Percentiles rank a stretch among this genome's conserved stretches.
Conservation (phyloP, 2,329 filamentous ascomycete genomes). For the Diaporthe sp. region DNA sequence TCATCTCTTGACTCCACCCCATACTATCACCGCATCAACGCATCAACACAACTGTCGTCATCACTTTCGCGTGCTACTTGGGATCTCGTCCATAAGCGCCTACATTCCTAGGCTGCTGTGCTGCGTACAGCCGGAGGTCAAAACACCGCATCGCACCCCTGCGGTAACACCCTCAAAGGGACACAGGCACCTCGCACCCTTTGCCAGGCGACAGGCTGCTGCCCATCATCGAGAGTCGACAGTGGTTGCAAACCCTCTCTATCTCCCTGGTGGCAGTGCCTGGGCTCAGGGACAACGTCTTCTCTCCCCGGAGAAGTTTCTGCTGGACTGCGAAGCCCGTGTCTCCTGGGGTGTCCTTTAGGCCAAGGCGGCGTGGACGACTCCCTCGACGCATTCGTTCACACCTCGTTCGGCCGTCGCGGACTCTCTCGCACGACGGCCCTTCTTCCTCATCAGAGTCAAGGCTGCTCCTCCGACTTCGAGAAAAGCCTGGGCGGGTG, state of each 20-base stretch:
- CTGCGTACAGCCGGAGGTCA: conserved; percentile 21
- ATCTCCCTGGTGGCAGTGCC: background rate
- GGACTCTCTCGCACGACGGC: background rate
- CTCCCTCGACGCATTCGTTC: conserved; percentile 9
- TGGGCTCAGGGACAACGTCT: conserved; percentile 33
- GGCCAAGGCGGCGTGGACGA: conserved; percentile 28
- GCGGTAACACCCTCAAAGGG: conserved; percentile 19
- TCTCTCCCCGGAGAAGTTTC: conserved; percentile 10
- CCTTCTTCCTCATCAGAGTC: background rate
- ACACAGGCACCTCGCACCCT: conserved; percentile 30
- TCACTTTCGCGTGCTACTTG: conserved; percentile 1
- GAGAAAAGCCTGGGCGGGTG: conserved; percentile 29
- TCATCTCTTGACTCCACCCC: background rate
- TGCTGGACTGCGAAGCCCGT: conserved; percentile 28
- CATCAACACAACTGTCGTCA: background rate
- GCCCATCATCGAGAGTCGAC: background rate
- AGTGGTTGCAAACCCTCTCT: conserved; percentile 28
- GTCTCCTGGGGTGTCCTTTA: conserved; percentile 21
- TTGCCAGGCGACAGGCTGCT: conserved; percentile 29
- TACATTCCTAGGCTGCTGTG: conserved; percentile 17
- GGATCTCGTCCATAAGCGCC: conserved; percentile 19
- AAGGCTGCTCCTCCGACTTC: conserved; percentile 9
- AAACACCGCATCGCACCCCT: conserved; percentile 29
- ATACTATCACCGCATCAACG: conserved; percentile 1
- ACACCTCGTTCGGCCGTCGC: background rate